Evolutionary conservation across 2,329 filamentous ascomycete genomes (phyloP), one percentile per base, ranked within the genome.

Genomic region (Macrophomina pseudophaseolina): DNA sequence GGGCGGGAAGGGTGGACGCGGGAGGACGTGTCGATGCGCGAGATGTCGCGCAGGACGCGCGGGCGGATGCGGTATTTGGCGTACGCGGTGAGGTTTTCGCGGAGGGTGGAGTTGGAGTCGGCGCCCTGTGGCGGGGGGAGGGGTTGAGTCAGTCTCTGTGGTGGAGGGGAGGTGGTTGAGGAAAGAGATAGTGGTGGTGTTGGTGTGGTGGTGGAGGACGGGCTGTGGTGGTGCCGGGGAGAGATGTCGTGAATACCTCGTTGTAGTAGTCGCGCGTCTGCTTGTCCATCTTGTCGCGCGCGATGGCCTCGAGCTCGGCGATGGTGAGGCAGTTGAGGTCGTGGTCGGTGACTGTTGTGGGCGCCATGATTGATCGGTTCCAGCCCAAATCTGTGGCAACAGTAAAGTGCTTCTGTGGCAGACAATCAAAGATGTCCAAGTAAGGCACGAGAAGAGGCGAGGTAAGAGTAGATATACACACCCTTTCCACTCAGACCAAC

Each of bases 21-120:
- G 3, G 28, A 8, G 6, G 68, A 69, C 0, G 80, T 81, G 58
- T 80, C 74, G 30, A 82, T 74, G 1, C 67, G 68, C 0, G 72
- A 73, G 30, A 83, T 76, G 48, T 80, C 77, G 42, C 79, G 75
- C 1, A 83, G 73, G 32, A 83, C 76, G 11, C 73, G 73, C 8
- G 74, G 73, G 8, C 73, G 71, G 38, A 75, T 75, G 18, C 74
- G 72, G 66, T 75, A 75, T 40, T 74, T 74, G 32, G 73, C 68
- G 59, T 75, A 75, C 9, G 74, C 73, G 11, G 70, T 63, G 16
- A 71, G 71, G 66, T 75, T 75, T 33, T 75, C 73, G 33, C 68
- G 67, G 18, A 75, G 65, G 1, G 73, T 74, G 2, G 46, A 30
- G 59, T 52, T 52, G 32, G 59, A 51, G 59, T 64, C 59, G 59